phyloP scores from a whole-genome alignment of 2,329 filamentous ascomycete species.

The Talaromyces sp. region DNA sequence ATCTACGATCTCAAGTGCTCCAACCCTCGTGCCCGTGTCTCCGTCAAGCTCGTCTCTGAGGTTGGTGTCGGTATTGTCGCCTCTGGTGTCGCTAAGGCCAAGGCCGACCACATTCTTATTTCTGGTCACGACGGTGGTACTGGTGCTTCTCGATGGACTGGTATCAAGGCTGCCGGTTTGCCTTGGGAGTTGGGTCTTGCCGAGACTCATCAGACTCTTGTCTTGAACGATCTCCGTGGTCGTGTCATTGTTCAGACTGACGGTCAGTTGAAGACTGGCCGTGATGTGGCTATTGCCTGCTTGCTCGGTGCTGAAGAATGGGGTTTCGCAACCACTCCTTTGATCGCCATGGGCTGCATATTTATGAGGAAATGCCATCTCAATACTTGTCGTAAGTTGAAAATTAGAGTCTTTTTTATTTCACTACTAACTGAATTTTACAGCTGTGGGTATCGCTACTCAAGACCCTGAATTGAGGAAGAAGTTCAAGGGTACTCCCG shows the following conservation, averaged over 20 bases:
- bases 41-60: conserved; percentile 96
- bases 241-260: conserved; percentile 96
- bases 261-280: conserved; percentile 84
- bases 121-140: conserved; percentile 96
- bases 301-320: conserved; percentile 96
- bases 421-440: conserved; percentile 1
- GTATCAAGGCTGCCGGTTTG: conserved; percentile 96
- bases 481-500: conserved; percentile 88
- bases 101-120: conserved; percentile 94
- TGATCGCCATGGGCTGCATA: conserved; percentile 96
- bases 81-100: conserved; percentile 94
- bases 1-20: conserved; percentile 98
- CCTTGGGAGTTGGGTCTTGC: conserved; percentile 96
- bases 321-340: conserved; percentile 88
- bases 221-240: conserved; percentile 90
- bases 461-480: conserved; percentile 90
- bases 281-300: conserved; percentile 91
- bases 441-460: conserved; percentile 77
- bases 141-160: conserved; percentile 93
- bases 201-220: conserved; percentile 93
- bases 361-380: conserved; percentile 76
- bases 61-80: conserved; percentile 96
- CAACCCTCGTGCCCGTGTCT: conserved; percentile 84
- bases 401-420: no score
- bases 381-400: conserved; percentile 15